Percentiles rank a stretch among this genome's conserved stretches.
These are phyloP conservation scores for Cryptococcus hybrid DNA, from an alignment of 1,284 basidiomycete genomes.

Conservation along the genomic window DNA sequence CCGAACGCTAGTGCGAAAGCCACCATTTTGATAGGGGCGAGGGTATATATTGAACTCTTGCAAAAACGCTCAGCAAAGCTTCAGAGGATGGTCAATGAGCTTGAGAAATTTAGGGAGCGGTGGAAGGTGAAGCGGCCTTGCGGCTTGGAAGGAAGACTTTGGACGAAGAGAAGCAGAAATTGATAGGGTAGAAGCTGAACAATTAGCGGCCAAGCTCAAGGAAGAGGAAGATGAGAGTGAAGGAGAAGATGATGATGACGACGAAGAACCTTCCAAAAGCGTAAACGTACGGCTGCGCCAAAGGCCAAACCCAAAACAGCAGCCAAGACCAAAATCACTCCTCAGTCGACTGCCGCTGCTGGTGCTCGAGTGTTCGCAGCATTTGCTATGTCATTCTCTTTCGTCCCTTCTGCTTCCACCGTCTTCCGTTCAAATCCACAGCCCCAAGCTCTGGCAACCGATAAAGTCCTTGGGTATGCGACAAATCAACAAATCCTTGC, in stretches of 20 bases:
- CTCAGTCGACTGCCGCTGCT: conserved; percentile 15
- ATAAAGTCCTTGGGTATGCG: conserved; percentile 3
- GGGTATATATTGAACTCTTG: conserved; percentile 48
- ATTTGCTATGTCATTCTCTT: conserved; percentile 43
- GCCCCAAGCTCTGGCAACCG: not conserved
- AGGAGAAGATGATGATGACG: conserved; percentile 30
- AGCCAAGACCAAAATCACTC: conserved; percentile 5
- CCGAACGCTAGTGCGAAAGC: conserved; percentile 49
- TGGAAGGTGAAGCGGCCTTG: conserved; percentile 34
- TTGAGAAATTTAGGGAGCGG: conserved; percentile 35
- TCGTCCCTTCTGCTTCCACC: conserved; percentile 29
- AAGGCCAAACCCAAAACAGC: conserved; percentile 6
- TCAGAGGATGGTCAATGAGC: conserved; percentile 35
- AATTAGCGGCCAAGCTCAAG: conserved; percentile 16
- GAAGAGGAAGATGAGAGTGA: conserved; percentile 24
- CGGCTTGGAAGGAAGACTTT: conserved; percentile 36
- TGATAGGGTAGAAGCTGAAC: conserved; percentile 21
- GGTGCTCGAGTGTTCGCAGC: conserved; percentile 41
- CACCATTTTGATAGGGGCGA: conserved; percentile 47
- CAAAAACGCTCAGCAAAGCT: conserved; percentile 38
- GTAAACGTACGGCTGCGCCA: conserved; percentile 12
- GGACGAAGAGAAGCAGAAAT: conserved; percentile 29
- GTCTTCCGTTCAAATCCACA: not conserved
- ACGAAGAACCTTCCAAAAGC: conserved; percentile 31
- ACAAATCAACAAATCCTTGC: conserved; percentile 31